Evolutionary conservation across 2,329 filamentous ascomycete species (phyloP).

Genomic region (Periconia macrospinosa): DNA sequence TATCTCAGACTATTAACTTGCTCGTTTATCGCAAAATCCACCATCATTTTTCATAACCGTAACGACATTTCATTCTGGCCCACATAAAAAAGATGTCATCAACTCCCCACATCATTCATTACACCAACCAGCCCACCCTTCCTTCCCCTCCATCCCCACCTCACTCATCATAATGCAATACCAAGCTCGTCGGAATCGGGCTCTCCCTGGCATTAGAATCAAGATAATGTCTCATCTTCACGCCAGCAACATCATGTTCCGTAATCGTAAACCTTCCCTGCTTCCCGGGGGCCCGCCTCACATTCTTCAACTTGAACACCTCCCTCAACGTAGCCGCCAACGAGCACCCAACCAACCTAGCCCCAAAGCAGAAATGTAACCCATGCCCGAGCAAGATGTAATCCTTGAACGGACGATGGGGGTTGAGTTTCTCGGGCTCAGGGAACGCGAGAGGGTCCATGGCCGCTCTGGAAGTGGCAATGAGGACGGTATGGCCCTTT

Average conservation of each 20-base stretch:
- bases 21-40: too few relatives aligned
- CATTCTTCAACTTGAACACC: constrained; percentile 38
- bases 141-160: not conserved
- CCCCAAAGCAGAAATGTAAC: constrained; percentile 38
- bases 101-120: too few relatives aligned
- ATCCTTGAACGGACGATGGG: constrained; percentile 39
- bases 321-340: constrained; percentile 35
- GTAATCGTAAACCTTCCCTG: constrained; percentile 45
- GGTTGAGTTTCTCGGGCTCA: constrained; percentile 37
- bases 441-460: constrained; percentile 39
- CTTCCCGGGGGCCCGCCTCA: constrained; percentile 33
- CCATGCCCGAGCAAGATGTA: constrained; percentile 38
- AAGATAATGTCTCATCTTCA: constrained; percentile 53
- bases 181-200: constrained; percentile 38
- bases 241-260: constrained; percentile 51
- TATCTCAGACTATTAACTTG: too few relatives aligned
- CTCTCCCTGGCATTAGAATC: constrained; percentile 53
- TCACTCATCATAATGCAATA: constrained; percentile 28
- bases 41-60: too few relatives aligned
- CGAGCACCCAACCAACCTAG: constrained; percentile 29
- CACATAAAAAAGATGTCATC: too few relatives aligned
- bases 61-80: too few relatives aligned
- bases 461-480: constrained; percentile 46
- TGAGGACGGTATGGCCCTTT: constrained; percentile 35
- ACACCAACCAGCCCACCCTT: not conserved